Evolutionary conservation across 192 early-diverging fungal species (phyloP), one percentile per base, ranked within the genome.

Genomic region (Podila verticillata): DNA sequence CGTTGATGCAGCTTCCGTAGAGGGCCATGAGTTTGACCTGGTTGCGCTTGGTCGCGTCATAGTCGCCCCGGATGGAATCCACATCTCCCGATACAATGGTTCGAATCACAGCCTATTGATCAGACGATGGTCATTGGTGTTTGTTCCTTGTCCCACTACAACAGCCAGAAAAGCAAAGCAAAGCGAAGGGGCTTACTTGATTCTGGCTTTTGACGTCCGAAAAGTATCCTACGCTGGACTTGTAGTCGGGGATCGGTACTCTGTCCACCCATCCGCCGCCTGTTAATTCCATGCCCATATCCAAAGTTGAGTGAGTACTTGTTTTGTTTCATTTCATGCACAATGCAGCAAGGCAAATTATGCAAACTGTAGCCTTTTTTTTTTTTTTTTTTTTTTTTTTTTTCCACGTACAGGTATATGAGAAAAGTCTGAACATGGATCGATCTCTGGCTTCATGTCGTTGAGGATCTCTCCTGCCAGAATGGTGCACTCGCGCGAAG

Each of bases 381-480:
- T n/a, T n/a, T 36, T 36, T 36, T 3, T 9, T 36, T 36, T 36
- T 9, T 36, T 7, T 7, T 13, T 39, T 13, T 39, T 36, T 13
- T 13, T 39, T 39, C 39, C 39, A 54, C 51, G 24, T 88, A 91
- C 91, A 90, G 44, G 80, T 84, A 65, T 83, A 93, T 57, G 87
- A 82, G 68, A 87, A 92, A 93, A 93, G 71, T 93, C 91, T 28
- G 82, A 65, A 51, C 92, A 93, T 6, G 92, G 91, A 81, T 93
- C 88, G 1, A 82, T 81, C 24, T 72, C 70, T 6, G 81, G 62
- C 67, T 92, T 88, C 49, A 93, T 82, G 31, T 85, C 85, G 5
- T 57, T 44, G 15, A 92, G 72, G 54, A 93, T 89, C 6, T 82
- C 61, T 8, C 79, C 80, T 9, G 91, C 88, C 1, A 84, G 79